Evolutionary conservation across 164 flowering plant genomes (phyloP), one percentile per base, ranked within the genome.

Genomic region (Vitis rupestris): DNA sequence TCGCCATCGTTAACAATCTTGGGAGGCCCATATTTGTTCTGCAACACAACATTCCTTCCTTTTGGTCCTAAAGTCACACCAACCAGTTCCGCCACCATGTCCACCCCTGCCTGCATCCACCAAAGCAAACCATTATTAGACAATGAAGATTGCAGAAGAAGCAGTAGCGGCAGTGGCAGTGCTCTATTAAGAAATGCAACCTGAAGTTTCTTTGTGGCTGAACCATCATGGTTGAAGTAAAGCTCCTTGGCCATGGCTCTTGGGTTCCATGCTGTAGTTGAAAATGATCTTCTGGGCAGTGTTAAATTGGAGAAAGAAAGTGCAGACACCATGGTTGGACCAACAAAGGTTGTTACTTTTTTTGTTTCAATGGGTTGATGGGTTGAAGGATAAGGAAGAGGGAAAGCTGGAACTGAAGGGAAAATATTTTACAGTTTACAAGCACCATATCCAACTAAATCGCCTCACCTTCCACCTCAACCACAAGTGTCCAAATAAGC

Each of bases 1-100:
- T 80, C 97, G 59, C 97, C 98, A 80, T 94, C 97, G 75, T 94
- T 94, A 47, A 91, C 93, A 80, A 94, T 94, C 81, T 88, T 94
- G 12, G 97, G 98, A 12, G 98, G 89, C 29, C 98, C 96, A 77
- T 94, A 90, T 82, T 91, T 94, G 76, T 90, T 94, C 80, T 86
- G 81, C 79, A 94, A 64, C 74, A 94, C 92, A 67, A 94, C 97
- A 84, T 94, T 94, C 78, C 98, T 90, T 67, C 98, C 98, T 56
- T 88, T 94, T 1, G 97, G 98, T 51, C 97, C 97, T 78, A 94
- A 72, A 12, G 98, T 94, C 55, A 91, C 94, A 14, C 97, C 96
- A 53, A 94, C 79, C 59, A 94, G 76, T 67, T 90, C 86, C 56
- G 96, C 98, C 65, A 91, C 94, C 79, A 81, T 30, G 51, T 89